phyloP scores from a whole-genome alignment of 768 basidiomycete species.

The Lentinula boryana region DNA sequence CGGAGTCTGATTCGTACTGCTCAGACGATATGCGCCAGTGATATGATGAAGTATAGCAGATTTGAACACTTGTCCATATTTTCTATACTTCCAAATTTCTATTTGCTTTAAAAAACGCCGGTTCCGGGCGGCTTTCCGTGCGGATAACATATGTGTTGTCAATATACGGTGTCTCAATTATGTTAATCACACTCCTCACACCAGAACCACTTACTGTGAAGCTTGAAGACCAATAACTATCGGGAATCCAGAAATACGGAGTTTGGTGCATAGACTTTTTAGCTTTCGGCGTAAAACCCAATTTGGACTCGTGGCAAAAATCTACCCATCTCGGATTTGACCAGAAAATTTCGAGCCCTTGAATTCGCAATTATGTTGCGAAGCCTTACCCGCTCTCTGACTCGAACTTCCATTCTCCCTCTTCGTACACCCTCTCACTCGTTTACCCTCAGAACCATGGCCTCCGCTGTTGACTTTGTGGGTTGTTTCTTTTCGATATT shows the following conservation, averaged over 20 bases:
- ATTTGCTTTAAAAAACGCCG: neutral
- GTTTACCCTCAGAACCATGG: constrained; percentile 45
- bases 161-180: neutral
- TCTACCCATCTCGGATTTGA: constrained; percentile 1
- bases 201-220: neutral
- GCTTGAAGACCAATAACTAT: neutral
- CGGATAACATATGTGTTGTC: neutral
- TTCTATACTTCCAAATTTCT: no score
- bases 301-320: constrained; percentile 1
- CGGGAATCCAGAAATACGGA: no score
- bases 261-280: no score
- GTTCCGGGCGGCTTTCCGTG: neutral
- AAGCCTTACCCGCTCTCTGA: constrained; percentile 18
- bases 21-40: no score
- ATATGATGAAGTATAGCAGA: no score
- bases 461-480: constrained; percentile 57
- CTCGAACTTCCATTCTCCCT: constrained; percentile 25
- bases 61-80: no score
- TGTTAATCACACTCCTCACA: neutral
- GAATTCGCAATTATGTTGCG: constrained; percentile 21
- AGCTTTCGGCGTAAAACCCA: neutral
- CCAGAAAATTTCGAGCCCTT: constrained; percentile 1
- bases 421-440: constrained; percentile 16
- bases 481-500: constrained; percentile 13
- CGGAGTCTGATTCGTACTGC: no score